phyloP scores from a whole-genome alignment of 2,329 filamentous ascomycete genomes.

The Stemphylium lycopersici region DNA sequence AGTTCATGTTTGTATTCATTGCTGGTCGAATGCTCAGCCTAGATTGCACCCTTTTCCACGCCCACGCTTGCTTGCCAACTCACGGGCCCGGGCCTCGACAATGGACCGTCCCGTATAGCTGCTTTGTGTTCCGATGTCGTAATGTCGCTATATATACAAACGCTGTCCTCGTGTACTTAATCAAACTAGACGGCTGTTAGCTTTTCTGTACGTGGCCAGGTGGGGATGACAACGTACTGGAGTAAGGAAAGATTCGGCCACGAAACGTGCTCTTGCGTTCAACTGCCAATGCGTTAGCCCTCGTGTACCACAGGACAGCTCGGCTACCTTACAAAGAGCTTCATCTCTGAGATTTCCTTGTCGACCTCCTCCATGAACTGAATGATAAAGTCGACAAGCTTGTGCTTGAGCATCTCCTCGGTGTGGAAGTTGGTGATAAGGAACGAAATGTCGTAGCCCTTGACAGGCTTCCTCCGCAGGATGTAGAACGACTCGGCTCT shows the following conservation, averaged over 20 bases:
- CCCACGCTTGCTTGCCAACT: constrained; percentile 2
- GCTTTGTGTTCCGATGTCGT: constrained; percentile 5
- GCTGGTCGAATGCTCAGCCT: constrained; percentile 21
- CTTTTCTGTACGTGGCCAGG: neutral
- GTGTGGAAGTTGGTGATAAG: constrained; percentile 99
- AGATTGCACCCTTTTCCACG: constrained; percentile 6
- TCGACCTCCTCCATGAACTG: constrained; percentile 99
- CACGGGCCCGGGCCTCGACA: constrained; percentile 1
- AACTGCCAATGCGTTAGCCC: constrained; percentile 64
- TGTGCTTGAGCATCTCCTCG: constrained; percentile 98
- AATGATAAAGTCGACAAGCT: constrained; percentile 98
- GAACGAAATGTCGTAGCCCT: constrained; percentile 99
- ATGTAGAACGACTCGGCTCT: constrained; percentile 98
- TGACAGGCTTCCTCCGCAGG: constrained; percentile 89
- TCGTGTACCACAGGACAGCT: neutral
- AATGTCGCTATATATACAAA: constrained; percentile 16
- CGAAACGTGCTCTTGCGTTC: constrained; percentile 95
- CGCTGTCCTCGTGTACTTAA: constrained; percentile 24
- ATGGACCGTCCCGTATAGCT: constrained; percentile 1
- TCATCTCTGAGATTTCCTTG: constrained; percentile 99
- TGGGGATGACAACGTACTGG: constrained; percentile 64
- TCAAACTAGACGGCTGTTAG: constrained; percentile 27
- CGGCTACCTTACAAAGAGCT: constrained; percentile 81
- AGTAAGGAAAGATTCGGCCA: constrained; percentile 97
- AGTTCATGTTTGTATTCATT: constrained; percentile 17